Evolutionary conservation across 805 yeast genomes (phyloP).

Genomic region (Grigorovia humatica): DNA sequence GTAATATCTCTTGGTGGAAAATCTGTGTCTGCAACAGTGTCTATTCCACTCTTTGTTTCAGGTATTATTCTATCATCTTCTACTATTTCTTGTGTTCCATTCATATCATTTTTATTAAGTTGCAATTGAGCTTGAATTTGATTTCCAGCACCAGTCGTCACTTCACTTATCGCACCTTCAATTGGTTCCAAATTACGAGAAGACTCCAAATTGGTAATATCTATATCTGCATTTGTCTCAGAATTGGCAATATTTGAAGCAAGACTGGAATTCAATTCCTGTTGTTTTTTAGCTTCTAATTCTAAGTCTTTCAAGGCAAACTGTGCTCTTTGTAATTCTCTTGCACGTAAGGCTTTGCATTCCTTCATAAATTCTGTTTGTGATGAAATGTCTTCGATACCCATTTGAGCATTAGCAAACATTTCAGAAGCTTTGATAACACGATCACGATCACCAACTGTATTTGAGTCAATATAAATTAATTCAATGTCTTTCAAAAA

Average conservation of each 20-base stretch:
- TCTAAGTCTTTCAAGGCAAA: conserved; percentile 26
- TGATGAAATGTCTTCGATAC: conserved; percentile 75
- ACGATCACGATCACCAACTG: conserved; percentile 75
- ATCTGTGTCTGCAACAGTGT: not conserved
- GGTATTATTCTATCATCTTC: not conserved
- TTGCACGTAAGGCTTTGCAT: conserved; percentile 59
- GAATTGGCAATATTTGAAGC: conserved; percentile 4
- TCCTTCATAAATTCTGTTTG: conserved; percentile 58
- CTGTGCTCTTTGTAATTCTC: conserved; percentile 51
- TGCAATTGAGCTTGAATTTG: conserved; percentile 16
- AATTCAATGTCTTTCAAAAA: conserved; percentile 74
- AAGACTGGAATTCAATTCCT: not conserved
- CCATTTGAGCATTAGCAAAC: conserved; percentile 94
- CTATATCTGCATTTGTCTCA: not conserved
- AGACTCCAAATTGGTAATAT: not conserved
- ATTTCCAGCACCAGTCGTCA: conserved; percentile 19
- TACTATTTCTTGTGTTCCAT: not conserved
- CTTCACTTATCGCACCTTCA: conserved; percentile 1
- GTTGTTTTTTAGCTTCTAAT: not conserved
- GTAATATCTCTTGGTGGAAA: no score
- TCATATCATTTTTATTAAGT: not conserved
- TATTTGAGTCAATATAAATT: conserved; percentile 69
- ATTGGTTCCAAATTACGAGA: conserved; percentile 3
- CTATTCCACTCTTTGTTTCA: not conserved
- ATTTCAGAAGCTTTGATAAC: conserved; percentile 77